These are phyloP conservation scores for Aspergillus sp. DNA, from an alignment of 2,329 filamentous ascomycete species.

Conservation along the genomic window DNA sequence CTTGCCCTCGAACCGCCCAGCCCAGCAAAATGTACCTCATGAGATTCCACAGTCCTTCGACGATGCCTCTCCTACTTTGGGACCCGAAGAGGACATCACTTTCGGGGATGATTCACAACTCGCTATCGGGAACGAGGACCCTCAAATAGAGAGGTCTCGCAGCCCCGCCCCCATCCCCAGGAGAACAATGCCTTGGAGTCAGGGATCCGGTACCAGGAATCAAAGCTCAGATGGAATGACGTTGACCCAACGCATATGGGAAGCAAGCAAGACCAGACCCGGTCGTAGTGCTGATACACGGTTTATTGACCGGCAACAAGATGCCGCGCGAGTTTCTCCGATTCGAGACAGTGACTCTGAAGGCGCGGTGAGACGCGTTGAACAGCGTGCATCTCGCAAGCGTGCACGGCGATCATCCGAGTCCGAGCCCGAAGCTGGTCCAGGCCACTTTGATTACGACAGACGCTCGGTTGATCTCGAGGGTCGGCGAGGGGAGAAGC, in stretches of 20 bases:
- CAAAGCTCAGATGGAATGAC: not conserved
- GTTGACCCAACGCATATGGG: conserved; percentile 11
- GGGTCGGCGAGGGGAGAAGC: conserved; percentile 36
- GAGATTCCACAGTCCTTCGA: conserved; percentile 13
- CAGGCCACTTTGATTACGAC: conserved; percentile 45
- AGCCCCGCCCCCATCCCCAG: conserved; percentile 14
- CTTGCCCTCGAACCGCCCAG: not conserved
- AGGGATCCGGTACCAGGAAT: not conserved
- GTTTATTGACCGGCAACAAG: conserved; percentile 38
- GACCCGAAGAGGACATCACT: conserved; percentile 14
- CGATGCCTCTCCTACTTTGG: conserved; percentile 11
- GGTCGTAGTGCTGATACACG: conserved; percentile 12
- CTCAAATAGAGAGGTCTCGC: conserved; percentile 17
- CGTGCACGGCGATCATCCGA: conserved; percentile 15
- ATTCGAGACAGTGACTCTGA: conserved; percentile 27
- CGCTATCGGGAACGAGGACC: conserved; percentile 7
- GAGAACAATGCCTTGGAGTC: not conserved
- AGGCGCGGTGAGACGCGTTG: conserved; percentile 16
- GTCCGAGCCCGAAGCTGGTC: conserved; percentile 36
- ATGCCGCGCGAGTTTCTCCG: conserved; percentile 35
- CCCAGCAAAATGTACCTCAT: not conserved
- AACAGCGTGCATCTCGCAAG: conserved; percentile 16
- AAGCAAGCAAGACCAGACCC: not conserved
- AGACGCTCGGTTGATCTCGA: conserved; percentile 32
- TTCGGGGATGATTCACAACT: conserved; percentile 16